Evolutionary conservation across 768 basidiomycete species (phyloP).

Genomic region (Hirschioporus abietinus): DNA sequence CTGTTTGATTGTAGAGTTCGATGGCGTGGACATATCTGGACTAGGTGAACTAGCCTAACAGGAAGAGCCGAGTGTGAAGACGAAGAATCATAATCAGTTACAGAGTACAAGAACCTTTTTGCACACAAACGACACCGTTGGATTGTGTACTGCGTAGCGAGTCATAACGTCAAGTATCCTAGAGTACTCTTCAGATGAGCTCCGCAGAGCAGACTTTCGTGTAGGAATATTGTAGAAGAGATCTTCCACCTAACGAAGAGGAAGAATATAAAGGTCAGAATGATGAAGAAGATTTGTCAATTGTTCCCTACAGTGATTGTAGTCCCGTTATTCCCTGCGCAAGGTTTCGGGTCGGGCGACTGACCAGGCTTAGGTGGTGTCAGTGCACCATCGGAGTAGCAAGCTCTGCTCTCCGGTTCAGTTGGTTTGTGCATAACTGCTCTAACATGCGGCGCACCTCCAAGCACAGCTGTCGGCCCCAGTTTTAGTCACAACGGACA

Average conservation of each 20-base stretch:
- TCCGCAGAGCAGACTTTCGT: constrained; percentile 79
- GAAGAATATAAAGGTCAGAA: constrained; percentile 1
- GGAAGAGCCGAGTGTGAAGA: constrained; percentile 9
- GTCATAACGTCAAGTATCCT: constrained; percentile 89
- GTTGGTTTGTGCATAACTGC: neutral
- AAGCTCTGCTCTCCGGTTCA: constrained; percentile 47
- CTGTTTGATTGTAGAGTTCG: constrained; percentile 54
- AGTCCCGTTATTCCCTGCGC: constrained; percentile 94
- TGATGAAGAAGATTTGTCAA: neutral
- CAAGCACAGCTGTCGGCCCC: constrained; percentile 79
- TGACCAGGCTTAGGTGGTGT: constrained; percentile 66
- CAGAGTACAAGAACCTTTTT: constrained; percentile 61
- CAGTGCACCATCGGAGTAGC: constrained; percentile 74
- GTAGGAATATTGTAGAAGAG: constrained; percentile 92
- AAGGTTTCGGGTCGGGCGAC: constrained; percentile 74
- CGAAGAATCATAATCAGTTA: neutral
- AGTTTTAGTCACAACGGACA: constrained; percentile 89
- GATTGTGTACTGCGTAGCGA: constrained; percentile 92
- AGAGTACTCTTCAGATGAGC: constrained; percentile 85
- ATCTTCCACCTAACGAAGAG: constrained; percentile 71
- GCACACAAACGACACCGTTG: constrained; percentile 81
- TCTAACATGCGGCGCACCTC: constrained; percentile 58
- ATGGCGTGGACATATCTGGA: constrained; percentile 80
- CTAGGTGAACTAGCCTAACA: constrained; percentile 61
- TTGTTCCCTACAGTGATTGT: constrained; percentile 61